phyloP scores from a whole-genome alignment of 208 protist genomes.

The Trypanosomatidae sp. region DNA sequence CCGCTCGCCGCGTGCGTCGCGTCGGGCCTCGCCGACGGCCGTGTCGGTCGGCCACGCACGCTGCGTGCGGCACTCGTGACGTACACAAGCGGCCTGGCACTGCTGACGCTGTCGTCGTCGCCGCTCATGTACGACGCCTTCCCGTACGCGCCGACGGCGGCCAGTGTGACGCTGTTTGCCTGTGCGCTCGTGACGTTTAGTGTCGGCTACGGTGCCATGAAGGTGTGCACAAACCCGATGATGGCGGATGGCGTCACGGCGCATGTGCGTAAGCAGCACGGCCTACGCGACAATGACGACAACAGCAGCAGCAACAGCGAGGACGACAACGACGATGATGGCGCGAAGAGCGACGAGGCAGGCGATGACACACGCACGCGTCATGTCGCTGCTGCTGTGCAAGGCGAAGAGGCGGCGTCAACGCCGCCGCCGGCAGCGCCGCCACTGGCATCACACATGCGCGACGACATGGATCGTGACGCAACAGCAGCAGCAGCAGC shows the following conservation, averaged over 20 bases:
- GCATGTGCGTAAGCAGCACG: not conserved
- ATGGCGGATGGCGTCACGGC: slow-evolving; percentile 44
- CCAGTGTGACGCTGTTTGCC: slow-evolving; percentile 14
- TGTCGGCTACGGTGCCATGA: slow-evolving; percentile 51
- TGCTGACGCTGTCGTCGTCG: slow-evolving; percentile 26
- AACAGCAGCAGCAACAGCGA: no score
- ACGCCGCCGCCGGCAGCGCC: no score
- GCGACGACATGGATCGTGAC: not conserved
- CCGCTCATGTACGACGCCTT: slow-evolving; percentile 27
- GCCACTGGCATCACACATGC: not conserved
- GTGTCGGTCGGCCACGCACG: slow-evolving; percentile 15
- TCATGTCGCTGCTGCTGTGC: no score
- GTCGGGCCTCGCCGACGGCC: slow-evolving; percentile 36
- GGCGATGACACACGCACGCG: no score
- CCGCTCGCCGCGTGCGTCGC: slow-evolving; percentile 27
- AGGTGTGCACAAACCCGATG: slow-evolving; percentile 57
- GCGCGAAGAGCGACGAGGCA: no score
- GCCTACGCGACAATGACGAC: no score
- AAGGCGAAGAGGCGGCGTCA: no score
- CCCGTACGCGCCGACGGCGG: slow-evolving; percentile 4
- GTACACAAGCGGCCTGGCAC: slow-evolving; percentile 17
- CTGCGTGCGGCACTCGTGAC: slow-evolving; percentile 11
- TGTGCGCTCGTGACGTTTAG: slow-evolving; percentile 12
- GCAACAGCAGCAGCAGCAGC: not conserved
- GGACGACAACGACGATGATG: no score